A percentile compares a stretch with the other conserved stretches of the same genome.
Conservation (phyloP, 129 eudicot species). For the Flaveria brownii region DNA sequence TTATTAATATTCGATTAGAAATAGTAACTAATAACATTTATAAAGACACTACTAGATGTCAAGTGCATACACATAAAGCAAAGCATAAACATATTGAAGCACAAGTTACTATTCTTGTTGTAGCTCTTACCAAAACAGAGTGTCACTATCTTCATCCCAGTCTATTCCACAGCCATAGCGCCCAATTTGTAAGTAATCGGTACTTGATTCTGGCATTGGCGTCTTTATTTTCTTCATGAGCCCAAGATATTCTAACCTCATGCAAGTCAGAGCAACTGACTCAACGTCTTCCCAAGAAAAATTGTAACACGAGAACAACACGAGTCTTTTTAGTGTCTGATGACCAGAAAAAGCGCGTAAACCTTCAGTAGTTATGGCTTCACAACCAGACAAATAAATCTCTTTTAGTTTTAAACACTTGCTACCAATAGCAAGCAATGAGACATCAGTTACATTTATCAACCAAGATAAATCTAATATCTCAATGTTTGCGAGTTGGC, state of each 20-base stretch:
- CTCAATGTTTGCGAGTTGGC: conserved; percentile 10
- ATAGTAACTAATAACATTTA: too few species aligned
- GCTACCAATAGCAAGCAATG: conserved; percentile 3
- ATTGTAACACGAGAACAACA: conserved; percentile 15
- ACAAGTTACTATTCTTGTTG: background rate
- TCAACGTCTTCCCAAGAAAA: conserved; percentile 16
- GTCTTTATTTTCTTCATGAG: background rate
- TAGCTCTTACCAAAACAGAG: background rate
- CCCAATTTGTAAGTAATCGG: background rate
- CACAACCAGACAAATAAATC: conserved; percentile 21
- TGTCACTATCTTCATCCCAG: conserved; percentile 5
- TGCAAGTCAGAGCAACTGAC: conserved; percentile 4
- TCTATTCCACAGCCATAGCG: background rate
- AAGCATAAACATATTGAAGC: background rate
- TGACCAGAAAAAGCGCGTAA: conserved; percentile 14
- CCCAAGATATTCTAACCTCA: background rate
- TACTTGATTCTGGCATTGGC: background rate
- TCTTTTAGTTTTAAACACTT: background rate
- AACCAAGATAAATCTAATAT: conserved; percentile 23
- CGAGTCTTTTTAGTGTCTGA: background rate
- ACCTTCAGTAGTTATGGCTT: conserved; percentile 7
- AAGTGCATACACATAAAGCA: too few species aligned
- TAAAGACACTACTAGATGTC: too few species aligned
- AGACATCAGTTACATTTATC: conserved; percentile 12
- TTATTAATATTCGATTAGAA: too few species aligned